Conservation (phyloP, 192 early-diverging fungal species). For the Coemansia pectinata region DNA sequence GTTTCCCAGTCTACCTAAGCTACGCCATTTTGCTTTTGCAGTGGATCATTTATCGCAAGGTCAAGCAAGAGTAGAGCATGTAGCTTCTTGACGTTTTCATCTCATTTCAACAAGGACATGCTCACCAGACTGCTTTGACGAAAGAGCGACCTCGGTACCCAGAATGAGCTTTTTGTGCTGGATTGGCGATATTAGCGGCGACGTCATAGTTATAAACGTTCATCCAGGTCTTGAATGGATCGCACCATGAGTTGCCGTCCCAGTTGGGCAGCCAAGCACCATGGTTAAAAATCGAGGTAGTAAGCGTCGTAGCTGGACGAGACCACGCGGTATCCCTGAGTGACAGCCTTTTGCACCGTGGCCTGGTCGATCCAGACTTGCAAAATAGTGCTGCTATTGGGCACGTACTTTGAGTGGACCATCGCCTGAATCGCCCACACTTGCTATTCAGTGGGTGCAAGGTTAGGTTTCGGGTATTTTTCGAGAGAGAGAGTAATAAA, state of each 20-base stretch:
- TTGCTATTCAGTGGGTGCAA: too few species aligned
- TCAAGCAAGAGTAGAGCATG: too few species aligned
- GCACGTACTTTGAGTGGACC: slow-evolving; percentile 49
- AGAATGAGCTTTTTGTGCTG: slow-evolving; percentile 60
- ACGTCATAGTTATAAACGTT: slow-evolving; percentile 68
- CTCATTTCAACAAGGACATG: slow-evolving; percentile 3
- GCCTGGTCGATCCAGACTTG: slow-evolving; percentile 68
- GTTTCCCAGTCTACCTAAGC: background rate
- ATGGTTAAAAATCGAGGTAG: slow-evolving; percentile 74
- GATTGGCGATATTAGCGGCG: slow-evolving; percentile 56
- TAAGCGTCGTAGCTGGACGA: slow-evolving; percentile 60
- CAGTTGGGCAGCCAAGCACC: slow-evolving; percentile 73
- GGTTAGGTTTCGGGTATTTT: too few species aligned
- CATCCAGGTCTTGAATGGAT: slow-evolving; percentile 75
- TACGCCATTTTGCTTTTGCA: background rate
- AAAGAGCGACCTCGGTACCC: slow-evolving; percentile 66
- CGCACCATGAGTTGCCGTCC: slow-evolving; percentile 71
- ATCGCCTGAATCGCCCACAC: too few species aligned
- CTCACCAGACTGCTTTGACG: slow-evolving; percentile 70
- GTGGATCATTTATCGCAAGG: background rate
- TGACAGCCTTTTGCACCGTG: slow-evolving; percentile 56
- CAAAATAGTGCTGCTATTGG: slow-evolving; percentile 61
- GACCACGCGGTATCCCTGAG: slow-evolving; percentile 64
- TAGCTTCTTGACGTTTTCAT: too few species aligned
- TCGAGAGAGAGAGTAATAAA: too few species aligned